Evolutionary conservation across 306 rosid species (phyloP), one percentile per base, ranked within the genome.

Genomic region (Glycine soja): DNA sequence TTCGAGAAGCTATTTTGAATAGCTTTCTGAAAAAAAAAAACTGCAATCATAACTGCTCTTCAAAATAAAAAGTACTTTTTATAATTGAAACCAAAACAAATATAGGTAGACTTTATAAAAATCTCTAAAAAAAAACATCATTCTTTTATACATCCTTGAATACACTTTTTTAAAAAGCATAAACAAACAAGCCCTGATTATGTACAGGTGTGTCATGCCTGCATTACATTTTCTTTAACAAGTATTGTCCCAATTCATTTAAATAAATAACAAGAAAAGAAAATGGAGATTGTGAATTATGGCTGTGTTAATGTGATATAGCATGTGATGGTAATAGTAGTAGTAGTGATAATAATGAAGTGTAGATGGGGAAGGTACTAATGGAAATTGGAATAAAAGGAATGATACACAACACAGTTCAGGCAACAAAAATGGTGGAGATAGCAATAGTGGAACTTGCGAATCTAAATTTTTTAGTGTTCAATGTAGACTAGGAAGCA

Each of bases 371-470:
- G 16, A 16, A 18, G 54, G 66, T 19, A 77, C 14, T 40, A 58
- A 10, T 6, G 5, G 30, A 10, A 59, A n/a, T 4, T 7, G 32
- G 68, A 42, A 53, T 40, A 40, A 67, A 53, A 69, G 32, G 58
- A 38, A 38, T 38, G 5, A 38, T 18, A 14, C 53, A 54, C 18
- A 16, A 42, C 34, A 75, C 50, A 67, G 14, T 54, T 56, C 56
- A 11, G 34, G 58, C 15, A 30, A 76, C 80, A 32, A 68, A 75
- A 63, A 59, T 43, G 79, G 32, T 45, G 30, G 32, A 59, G 14
- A 10, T 7, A 45, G 24, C 54, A 73, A 42, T 13, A 61, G 46
- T 12, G 50, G 56, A 45, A 75, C 5, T 19, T 6, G 69, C 0
- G 2, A 12, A 24, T 77, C 15, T 51, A 65, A 57, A 38, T 59